phyloP scores from a whole-genome alignment of 305 asterid genomes.

The Fraxinus latifolia region DNA sequence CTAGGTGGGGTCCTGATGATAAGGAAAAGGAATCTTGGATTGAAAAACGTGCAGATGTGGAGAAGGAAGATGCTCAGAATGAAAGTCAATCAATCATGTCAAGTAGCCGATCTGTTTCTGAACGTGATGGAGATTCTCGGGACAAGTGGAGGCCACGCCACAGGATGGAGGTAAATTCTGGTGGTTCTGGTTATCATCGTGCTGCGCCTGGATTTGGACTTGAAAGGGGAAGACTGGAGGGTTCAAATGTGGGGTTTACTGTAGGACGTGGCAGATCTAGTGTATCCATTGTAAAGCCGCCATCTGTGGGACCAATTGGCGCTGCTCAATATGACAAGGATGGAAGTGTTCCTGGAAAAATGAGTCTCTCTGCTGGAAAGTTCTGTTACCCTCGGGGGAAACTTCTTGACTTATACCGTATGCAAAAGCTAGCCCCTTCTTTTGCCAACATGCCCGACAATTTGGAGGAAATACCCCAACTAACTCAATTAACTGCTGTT shows the following conservation, averaged over 20 bases:
- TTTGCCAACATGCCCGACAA: constrained; percentile 47
- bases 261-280: constrained; percentile 84
- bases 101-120: constrained; percentile 55
- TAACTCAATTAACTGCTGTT: constrained; percentile 47
- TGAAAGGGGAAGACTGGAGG: constrained; percentile 77
- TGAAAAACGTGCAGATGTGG: constrained; percentile 66
- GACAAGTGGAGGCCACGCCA: constrained; percentile 99
- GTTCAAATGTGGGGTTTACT: constrained; percentile 69
- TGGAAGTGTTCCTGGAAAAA: constrained; percentile 57
- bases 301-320: constrained; percentile 55
- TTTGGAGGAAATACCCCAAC: constrained; percentile 62
- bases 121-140: constrained; percentile 85
- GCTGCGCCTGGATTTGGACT: constrained; percentile 94
- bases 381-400: constrained; percentile 85
- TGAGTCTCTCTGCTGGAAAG: constrained; percentile 26
- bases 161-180: constrained; percentile 79
- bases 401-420: constrained; percentile 86
- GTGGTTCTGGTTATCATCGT: constrained; percentile 63
- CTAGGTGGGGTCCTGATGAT: constrained; percentile 98
- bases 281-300: constrained; percentile 41
- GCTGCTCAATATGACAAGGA: constrained; percentile 41
- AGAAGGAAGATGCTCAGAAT: constrained; percentile 66
- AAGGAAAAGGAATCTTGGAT: constrained; percentile 77
- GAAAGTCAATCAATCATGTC: constrained; percentile 61
- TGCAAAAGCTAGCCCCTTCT: constrained; percentile 49